Evolutionary conservation across 108 stramenopile species (phyloP), one percentile per base, ranked within the genome.

Genomic region (Skeletonema costatum): DNA sequence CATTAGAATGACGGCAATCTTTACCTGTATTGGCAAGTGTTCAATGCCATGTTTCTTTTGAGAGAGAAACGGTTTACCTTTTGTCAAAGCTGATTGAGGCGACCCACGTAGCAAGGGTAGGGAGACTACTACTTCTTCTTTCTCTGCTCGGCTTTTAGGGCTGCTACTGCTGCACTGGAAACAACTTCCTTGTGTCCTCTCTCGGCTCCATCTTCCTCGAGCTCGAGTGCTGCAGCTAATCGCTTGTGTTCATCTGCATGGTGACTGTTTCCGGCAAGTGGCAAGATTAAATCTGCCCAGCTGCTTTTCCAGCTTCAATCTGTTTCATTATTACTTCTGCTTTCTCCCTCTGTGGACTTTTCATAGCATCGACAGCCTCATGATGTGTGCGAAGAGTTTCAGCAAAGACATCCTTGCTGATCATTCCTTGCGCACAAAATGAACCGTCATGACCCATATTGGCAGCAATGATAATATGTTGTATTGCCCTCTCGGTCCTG

Each of bases 21-120:
- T 72, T 32, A 74, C 67, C 17, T 81, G 73, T 5, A 70, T 51
- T 13, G 80, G 80, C 38, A 74, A 70, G 58, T 81, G 68, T 69
- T 74, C 63, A 31, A 81, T 64, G 33, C 80, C 80, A 60, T 81
- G 73, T 31, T 73, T 56, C 19, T 63, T 59, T 41, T 58, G 71
- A 50, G 63, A 46, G 2, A 81, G 32, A 56, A 64, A 60, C 42
- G 74, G 65, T 33, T 68, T 53, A 6, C 73, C 68, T 65, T 70
- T 68, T 25, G 79, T 14, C 50, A 51, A 19, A 51, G 50, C 50
- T 21, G 50, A 51, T 21, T 51, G 50, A 51, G 50, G 19, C 50
- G 50, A 51, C 0, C 77, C 65, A 31, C 77, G 70, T 11, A 78
- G 61, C 61, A 78, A 51, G 39, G 79, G 79, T 10, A 64, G 69